These are phyloP conservation scores for Tetradesmus lagerheimii DNA, from an alignment of 139 green algal species.

Conservation along the genomic window DNA sequence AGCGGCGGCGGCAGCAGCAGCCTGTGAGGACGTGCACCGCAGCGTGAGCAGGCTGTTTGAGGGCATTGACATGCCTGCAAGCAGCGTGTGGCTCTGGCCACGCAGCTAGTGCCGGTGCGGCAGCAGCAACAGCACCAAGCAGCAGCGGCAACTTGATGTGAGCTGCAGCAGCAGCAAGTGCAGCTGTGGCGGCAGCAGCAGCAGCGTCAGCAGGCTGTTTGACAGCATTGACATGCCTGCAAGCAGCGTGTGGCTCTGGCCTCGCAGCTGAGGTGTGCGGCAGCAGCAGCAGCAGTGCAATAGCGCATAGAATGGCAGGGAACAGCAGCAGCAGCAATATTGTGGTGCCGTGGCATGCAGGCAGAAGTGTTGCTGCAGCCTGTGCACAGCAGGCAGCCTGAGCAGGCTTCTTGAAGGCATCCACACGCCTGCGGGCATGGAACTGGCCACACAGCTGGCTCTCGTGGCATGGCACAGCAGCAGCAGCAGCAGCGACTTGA, in stretches of 20 bases:
- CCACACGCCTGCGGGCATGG: neutral
- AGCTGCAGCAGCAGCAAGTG: neutral
- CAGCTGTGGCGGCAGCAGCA: neutral
- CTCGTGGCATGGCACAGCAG: neutral
- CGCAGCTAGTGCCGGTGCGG: neutral
- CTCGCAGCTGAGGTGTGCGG: neutral
- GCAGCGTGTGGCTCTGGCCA: constrained; percentile 42
- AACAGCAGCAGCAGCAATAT: neutral
- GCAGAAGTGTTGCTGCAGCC: too few relatives aligned
- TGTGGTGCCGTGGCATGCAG: neutral
- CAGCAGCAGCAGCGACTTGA: neutral
- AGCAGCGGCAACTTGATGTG: neutral
- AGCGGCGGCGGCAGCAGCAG: neutral
- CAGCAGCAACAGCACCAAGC: neutral
- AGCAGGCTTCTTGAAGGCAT: neutral
- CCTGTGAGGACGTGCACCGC: neutral
- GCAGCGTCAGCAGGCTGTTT: neutral
- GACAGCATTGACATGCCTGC: neutral
- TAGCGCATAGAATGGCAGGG: neutral
- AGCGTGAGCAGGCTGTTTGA: constrained; percentile 26
- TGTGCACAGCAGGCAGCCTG: too few relatives aligned
- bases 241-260: neutral
- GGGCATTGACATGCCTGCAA: constrained; percentile 41
- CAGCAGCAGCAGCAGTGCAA: neutral
- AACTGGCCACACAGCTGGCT: neutral